Base-by-base conservation (phyloP, 495 filamentous ascomycete genomes). In the Cercophora scortea region DNA sequence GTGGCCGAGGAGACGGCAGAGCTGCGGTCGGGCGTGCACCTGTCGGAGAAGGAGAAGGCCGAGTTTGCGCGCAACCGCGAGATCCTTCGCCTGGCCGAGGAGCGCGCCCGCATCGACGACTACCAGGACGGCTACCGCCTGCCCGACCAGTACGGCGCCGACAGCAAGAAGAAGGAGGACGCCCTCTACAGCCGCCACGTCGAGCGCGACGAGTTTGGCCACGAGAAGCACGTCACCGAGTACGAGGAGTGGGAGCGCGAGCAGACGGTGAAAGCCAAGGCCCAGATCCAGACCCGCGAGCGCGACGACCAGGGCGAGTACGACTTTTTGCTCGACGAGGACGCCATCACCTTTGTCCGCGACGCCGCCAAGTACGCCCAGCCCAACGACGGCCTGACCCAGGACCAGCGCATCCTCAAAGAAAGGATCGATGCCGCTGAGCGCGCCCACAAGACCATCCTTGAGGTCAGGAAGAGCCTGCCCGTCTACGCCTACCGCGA, bases 191-290 rank as follows among this genome's bases (percentile, higher is more conserved):
- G 87, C 61, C 86, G 92, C 17, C 90, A 96, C 61, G 87, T 96
- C 12, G 91, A 96, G 51, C 81, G 82, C 44, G 90, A 95, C 47
- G 88, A 95, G 57, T 80, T 83, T 44, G 91, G 91, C 25, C 83
- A 92, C 59, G 93, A 97, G 66, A 82, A 85, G 57, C 95, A 88
- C 59, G 77, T 96, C 46, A 96, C 93, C 0, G 93, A 98, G 65
- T 89, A 95, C 57, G 89, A 97, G 52, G 89, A 96, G 65, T 97
- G 90, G 91, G 93, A 98, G 67, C 67, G 83, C 43, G 90, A 96
- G 66, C 93, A 97, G 66, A 84, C 86, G 6, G 79, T 86, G 56
- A 94, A 94, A 67, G 93, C 89, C 2, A 90, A 90, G 59, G 84
- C 90, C 6, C 92, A 96, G 64, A 88, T 96, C 53, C 75, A 82